Base-by-base conservation (phyloP, 1,284 basidiomycete genomes). In the Papiliotrema laurentii region DNA sequence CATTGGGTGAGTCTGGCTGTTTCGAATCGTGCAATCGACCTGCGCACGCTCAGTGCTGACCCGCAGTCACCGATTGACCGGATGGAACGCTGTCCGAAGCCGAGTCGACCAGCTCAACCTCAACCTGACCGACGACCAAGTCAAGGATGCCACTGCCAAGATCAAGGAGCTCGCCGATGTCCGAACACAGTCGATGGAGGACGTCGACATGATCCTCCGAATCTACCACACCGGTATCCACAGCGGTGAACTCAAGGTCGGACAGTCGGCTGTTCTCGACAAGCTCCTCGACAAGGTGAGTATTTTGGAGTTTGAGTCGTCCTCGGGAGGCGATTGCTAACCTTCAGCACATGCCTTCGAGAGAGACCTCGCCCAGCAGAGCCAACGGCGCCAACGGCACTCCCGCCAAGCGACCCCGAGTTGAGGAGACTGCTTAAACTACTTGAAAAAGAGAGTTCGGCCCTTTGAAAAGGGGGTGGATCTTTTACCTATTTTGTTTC, bases 151-250 rank as follows among this genome's bases (percentile, higher is more conserved):
- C 34, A 98, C 96, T 2, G 85, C 87, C 75, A 97, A 97, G 83
- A 97, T 98, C 81, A 98, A 98, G 84, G 89, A 97, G 76, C 85
- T 99, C 51, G 96, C 96, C 19, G 96, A 98, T 68, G 90, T 98
- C 47, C 86, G 90, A 59, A 97, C 93, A 26, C 96, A 99, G 75
- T 90, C 89, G 21, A 97, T 98, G 87, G 94, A 98, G 71, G 94
- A 98, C 71, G 96, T 99, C 55, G 96, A 99, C 75, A 89, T 88
- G 34, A 85, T 99, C 42, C 81, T 99, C 37, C 89, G 96, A 71
- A 82, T 97, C 38, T 97, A 94, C 75, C 90, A 93, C 79, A 86
- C 86, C 40, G 89, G 85, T 33, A 89, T 92, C 68, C 82, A 86
- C 69, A 85, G 83, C 40, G 90, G 90, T 54, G 83, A 87, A 71